Evolutionary conservation across 1,284 basidiomycete species (phyloP), one percentile per base, ranked within the genome.

Genomic region (Trichosporon inkin): DNA sequence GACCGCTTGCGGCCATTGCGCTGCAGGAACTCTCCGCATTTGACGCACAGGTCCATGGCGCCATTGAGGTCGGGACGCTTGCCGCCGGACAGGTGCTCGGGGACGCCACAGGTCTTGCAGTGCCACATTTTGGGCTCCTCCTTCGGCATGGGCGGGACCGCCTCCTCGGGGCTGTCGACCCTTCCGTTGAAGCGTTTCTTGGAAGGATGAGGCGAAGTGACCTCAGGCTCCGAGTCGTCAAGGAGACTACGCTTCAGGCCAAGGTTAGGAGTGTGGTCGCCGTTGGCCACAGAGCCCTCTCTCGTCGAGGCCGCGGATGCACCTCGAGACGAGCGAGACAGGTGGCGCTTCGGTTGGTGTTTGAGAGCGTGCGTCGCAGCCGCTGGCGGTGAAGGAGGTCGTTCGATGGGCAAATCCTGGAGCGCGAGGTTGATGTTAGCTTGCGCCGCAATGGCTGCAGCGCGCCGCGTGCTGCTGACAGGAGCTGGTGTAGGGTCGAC

Each of bases 101-200:
- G 91, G 71, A 89, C 89, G 17, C 92, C 92, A 66, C 88, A 93
- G 71, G 92, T 92, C 44, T 88, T 90, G 75, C 92, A 95, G 78
- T 92, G 90, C 92, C 92, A 95, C 3, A 88, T 82, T 0, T 89
- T 90, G 16, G 28, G 41, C 49, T 54, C 39, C 19, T 53, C 41
- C 32, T 47, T n/a, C 28, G 58, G 53, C 34, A 53, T 40, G 3
- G 49, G 44, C 14, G 55, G 52, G 16, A 51, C 37, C 8, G 39
- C 37, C 3, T 20, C 55, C 13, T 67, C 65, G 13, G 69, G 66
- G 19, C 62, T 67, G 53, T 68, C 66, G 11, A 61, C 40, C 10
- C 61, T 54, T 19, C 59, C 67, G 37, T 67, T 67, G 57, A 65
- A 59, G 16, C 67, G 56, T 53, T 69, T 70, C 28, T 66, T 61